Evolutionary conservation across 768 basidiomycete species (phyloP).

Genomic region (Leccinum subgranulosum): DNA sequence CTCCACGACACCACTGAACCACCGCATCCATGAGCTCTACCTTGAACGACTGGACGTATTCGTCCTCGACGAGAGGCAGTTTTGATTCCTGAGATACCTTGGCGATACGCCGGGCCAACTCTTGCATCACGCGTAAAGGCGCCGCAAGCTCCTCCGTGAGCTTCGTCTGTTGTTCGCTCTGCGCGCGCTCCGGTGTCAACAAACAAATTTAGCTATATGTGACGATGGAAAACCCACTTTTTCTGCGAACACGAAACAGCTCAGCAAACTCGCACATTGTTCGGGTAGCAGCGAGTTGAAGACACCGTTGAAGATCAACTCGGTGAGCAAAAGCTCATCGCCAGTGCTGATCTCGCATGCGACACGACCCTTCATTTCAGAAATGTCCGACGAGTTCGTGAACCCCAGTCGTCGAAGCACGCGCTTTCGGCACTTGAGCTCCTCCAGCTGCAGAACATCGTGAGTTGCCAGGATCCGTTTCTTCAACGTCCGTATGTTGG

Average conservation of each 20-base stretch:
- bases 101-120: conserved; percentile 93
- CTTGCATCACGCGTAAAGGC: conserved; percentile 93
- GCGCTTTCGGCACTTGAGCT: conserved; percentile 92
- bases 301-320: conserved; percentile 94
- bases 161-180: conserved; percentile 85
- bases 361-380: conserved; percentile 96
- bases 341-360: conserved; percentile 98
- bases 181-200: not conserved
- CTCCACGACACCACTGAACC: conserved; percentile 96
- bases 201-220: not conserved
- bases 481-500: conserved; percentile 72
- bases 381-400: conserved; percentile 84
- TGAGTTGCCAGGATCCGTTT: conserved; percentile 87
- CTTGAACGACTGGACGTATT: conserved; percentile 96
- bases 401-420: conserved; percentile 91
- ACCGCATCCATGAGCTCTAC: conserved; percentile 99
- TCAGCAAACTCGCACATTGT: conserved; percentile 89
- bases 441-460: conserved; percentile 92
- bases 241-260: conserved; percentile 97
- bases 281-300: conserved; percentile 91
- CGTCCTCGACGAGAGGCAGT: conserved; percentile 83
- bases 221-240: conserved; percentile 53
- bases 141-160: conserved; percentile 92
- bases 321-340: conserved; percentile 93
- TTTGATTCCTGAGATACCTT: conserved; percentile 95